Conservation (phyloP, 2,329 filamentous ascomycete species). For the Microdochium paspali region DNA sequence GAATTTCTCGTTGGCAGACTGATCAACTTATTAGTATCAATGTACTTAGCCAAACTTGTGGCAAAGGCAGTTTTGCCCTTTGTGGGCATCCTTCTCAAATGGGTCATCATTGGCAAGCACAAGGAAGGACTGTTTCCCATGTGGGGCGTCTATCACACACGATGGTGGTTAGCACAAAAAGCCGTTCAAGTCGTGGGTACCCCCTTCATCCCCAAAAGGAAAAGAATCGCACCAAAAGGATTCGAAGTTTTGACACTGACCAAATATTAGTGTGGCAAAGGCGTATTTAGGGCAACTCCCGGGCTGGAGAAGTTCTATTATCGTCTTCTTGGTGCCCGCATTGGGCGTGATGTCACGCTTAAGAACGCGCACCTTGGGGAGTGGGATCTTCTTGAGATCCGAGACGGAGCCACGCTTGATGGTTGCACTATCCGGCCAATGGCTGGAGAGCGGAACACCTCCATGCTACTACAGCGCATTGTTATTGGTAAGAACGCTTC, state of each 20-base stretch:
- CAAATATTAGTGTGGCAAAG: slow-evolving; percentile 33
- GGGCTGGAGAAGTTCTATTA: slow-evolving; percentile 32
- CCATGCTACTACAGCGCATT: slow-evolving; percentile 46
- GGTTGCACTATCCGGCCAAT: slow-evolving; percentile 41
- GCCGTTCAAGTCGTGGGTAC: slow-evolving; percentile 26
- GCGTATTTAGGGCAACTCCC: slow-evolving; percentile 31
- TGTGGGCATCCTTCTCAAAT: slow-evolving; percentile 40
- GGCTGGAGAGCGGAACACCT: slow-evolving; percentile 44
- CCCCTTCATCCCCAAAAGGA: background rate
- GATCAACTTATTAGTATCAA: slow-evolving; percentile 34
- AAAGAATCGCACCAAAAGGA: too few relatives aligned
- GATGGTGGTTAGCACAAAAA: slow-evolving; percentile 51
- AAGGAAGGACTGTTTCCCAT: slow-evolving; percentile 45
- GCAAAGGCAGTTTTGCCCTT: slow-evolving; percentile 31
- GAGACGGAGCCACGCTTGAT: slow-evolving; percentile 36
- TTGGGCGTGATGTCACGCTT: slow-evolving; percentile 41
- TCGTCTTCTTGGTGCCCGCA: slow-evolving; percentile 40
- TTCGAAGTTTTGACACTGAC: too few relatives aligned
- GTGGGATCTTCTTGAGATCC: slow-evolving; percentile 46
- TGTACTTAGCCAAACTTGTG: slow-evolving; percentile 29
- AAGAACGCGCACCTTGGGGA: slow-evolving; percentile 36
- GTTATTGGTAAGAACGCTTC: slow-evolving; percentile 35
- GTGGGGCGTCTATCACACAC: slow-evolving; percentile 48
- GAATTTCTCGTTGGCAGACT: slow-evolving; percentile 31
- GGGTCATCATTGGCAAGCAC: slow-evolving; percentile 44